phyloP scores from a whole-genome alignment of 1,284 basidiomycete genomes.

The Sparassis latifolia region DNA sequence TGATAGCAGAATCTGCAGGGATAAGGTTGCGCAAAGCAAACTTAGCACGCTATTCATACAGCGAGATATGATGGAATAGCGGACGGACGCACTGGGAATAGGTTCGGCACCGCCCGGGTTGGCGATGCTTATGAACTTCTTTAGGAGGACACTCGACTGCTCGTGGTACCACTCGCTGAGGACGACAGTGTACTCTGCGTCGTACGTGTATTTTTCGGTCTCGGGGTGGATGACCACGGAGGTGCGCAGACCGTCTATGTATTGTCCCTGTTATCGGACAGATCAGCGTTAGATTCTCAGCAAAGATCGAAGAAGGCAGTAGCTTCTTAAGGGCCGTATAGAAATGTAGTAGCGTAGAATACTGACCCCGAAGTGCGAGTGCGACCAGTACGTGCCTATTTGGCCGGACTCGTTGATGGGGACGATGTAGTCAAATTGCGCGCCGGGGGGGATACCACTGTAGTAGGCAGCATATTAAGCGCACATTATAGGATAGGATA shows the following conservation, averaged over 20 bases:
- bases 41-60: not conserved
- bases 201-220: conserved; percentile 66
- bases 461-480: not conserved
- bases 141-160: conserved; percentile 58
- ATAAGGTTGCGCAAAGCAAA: not conserved
- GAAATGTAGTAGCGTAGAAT: not conserved
- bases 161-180: conserved; percentile 62
- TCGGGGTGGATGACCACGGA: conserved; percentile 71
- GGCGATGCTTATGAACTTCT: conserved; percentile 67
- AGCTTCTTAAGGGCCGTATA: not conserved
- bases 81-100: conserved; percentile 45
- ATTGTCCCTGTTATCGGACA: conserved; percentile 62
- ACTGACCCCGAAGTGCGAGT: conserved; percentile 59
- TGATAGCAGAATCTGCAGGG: conserved; percentile 62
- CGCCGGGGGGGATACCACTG: conserved; percentile 79
- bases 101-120: conserved; percentile 87
- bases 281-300: not conserved
- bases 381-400: conserved; percentile 88
- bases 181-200: conserved; percentile 87
- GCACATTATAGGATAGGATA: too few species aligned
- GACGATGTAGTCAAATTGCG: conserved; percentile 74
- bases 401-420: conserved; percentile 68
- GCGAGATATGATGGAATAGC: not conserved
- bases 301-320: not conserved
- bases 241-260: conserved; percentile 79